Base-by-base conservation (phyloP, 2,329 filamentous ascomycete species). In the Claviceps arundinis region DNA sequence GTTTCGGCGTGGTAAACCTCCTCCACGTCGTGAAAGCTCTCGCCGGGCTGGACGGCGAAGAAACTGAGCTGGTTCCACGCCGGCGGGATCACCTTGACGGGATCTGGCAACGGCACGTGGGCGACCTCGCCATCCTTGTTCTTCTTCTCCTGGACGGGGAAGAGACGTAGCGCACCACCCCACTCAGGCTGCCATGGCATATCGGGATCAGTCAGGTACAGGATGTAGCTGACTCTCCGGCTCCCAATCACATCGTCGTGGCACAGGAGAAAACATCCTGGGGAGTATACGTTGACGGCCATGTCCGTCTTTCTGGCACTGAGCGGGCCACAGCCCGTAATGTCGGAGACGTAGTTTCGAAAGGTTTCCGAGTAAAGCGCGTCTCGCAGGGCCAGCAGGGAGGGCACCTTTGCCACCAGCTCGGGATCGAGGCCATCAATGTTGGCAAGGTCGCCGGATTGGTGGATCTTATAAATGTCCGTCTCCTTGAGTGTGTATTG, bases 161-260 rank as follows among this genome's bases (percentile, higher is more conserved):
- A 98, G 46, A 98, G 73, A 52, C 93, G 82, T 60, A 98, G 73
- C 0, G 91, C 91, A 55, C 93, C 93, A 57, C 93, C 93, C 89
- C 90, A 98, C 65, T 88, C 83, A 16, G 86, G 72, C 72, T 91
- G 81, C 93, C 93, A 98, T 5, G 87, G 84, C 54, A 76, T 82
- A 62, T 97, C 91, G 4, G 93, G 93, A 64, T 97, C 89, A 14
- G 89, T 91, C 56, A 98, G 75, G 67, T 98, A 98, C 54, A 98
- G 75, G 59, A 98, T 98, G 68, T 96, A 98, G 75, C 90, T 96
- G 62, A 98, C 84, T 58, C 90, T 84, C 55, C 93, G 80, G 63
- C 86, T 95, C n/a, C 93, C 93, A 67, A 98, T 98, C 55, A 98
- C 93, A 70, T 98, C 93, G 74, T 98, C 93, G 64, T 98, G 93